Conservation (phyloP, 129 eudicot genomes). For the Artemisia argyi region DNA sequence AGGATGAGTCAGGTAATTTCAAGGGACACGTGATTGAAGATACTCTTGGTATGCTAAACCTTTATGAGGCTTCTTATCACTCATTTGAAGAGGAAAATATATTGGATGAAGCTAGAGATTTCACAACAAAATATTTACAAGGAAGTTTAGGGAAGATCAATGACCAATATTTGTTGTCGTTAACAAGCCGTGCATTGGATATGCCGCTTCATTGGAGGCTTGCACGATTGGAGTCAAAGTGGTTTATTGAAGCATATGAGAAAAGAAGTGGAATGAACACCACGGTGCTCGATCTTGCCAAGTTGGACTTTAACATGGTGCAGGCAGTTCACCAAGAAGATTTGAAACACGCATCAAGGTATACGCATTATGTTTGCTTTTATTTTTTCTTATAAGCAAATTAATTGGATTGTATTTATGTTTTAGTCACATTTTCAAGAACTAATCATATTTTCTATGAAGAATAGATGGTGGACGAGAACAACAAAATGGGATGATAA, state of each 20-base stretch:
- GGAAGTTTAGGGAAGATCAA: slow-evolving; percentile 5
- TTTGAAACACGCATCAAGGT: no score
- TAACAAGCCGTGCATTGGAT: slow-evolving; percentile 46
- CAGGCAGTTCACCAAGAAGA: no score
- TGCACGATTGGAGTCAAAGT: slow-evolving; percentile 28
- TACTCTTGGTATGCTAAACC: no score
- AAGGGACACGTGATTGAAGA: no score
- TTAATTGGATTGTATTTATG: not conserved
- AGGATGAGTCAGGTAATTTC: no score
- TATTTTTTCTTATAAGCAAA: no score
- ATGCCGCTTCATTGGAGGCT: slow-evolving; percentile 44
- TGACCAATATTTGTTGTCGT: not conserved
- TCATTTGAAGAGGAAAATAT: slow-evolving; percentile 30
- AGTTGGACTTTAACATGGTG: no score
- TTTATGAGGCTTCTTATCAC: no score
- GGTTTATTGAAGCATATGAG: slow-evolving; percentile 43
- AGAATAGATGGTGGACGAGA: slow-evolving; percentile 40
- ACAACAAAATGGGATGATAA: slow-evolving; percentile 18
- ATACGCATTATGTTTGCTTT: no score
- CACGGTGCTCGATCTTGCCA: slow-evolving; percentile 37
- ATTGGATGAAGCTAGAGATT: slow-evolving; percentile 1
- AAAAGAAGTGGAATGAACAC: slow-evolving; percentile 23
- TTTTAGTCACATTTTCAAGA: no score
- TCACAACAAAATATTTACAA: slow-evolving; percentile 27
- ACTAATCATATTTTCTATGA: not conserved